Evolutionary conservation across 176 grass and related monocot genomes (phyloP).

Genomic region (Bromus sterilis): DNA sequence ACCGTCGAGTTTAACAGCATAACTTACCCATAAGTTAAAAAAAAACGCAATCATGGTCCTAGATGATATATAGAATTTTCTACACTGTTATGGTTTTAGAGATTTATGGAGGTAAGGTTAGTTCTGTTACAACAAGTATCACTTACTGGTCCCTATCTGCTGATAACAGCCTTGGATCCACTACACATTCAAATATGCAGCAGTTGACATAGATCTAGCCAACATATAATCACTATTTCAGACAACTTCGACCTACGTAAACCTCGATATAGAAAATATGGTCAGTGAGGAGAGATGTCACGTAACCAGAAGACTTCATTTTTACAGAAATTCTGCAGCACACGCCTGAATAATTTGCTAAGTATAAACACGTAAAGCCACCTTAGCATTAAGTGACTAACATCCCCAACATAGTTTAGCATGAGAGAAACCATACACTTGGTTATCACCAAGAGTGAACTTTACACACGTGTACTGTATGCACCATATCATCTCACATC

Average conservation of each 20-base stretch:
- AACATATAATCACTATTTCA: not conserved
- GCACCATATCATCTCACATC: not conserved
- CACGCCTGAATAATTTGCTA: not conserved
- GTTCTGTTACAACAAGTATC: not conserved
- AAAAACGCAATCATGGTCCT: not conserved
- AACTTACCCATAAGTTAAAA: not conserved
- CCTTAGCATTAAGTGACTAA: constrained; percentile 7
- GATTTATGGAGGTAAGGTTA: not conserved
- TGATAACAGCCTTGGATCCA: not conserved
- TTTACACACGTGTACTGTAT: not conserved
- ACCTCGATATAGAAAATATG: not conserved
- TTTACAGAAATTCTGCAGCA: not conserved
- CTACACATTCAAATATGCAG: not conserved
- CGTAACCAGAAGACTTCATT: not conserved
- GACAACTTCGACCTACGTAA: not conserved
- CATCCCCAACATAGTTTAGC: not conserved
- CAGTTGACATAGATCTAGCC: not conserved
- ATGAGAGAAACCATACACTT: not conserved
- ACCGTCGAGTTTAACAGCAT: not conserved
- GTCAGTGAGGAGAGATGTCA: not conserved
- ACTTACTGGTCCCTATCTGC: not conserved
- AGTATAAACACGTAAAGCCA: not conserved
- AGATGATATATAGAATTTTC: not conserved
- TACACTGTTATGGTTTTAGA: not conserved
- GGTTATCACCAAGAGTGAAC: not conserved